Evolutionary conservation across 1,139 yeast genomes (phyloP), one percentile per base, ranked within the genome.

Genomic region (Magnusiomyces sp.): DNA sequence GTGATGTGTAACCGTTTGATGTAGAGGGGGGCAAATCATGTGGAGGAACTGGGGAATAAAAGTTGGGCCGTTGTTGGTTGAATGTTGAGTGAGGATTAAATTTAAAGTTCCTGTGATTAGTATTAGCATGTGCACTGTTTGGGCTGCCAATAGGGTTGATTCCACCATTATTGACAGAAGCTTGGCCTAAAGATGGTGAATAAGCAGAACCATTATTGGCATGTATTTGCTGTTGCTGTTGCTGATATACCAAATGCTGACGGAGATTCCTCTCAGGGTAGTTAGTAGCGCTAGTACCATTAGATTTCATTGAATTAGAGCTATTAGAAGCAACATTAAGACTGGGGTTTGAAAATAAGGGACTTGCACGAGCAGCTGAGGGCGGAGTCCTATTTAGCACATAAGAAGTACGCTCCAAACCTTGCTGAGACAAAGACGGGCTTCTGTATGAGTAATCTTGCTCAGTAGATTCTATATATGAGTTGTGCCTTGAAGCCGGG

Each of bases 201-300:
- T 13, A 39, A 10, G 16, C 14, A 23, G 16, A 4, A 20, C 16
- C 10, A 23, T 19, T 32, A 20, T 16, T 19, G 7, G 32, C 14
- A 13, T 13, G 13, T 19, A 17, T 23, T 20, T 32, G 45, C 27
- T 17, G 16, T 17, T 43, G 46, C 19, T 44, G 46, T 9, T 37
- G 40, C 32, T 41, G 55, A 29, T 48, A 46, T 3, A 50, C 56
- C 17, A 52, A 42, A 46, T 54, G 57, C 38, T 46, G 54, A 33
- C 52, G 51, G 40, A 50, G 48, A 27, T 38, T 48, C 23, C 45
- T 38, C 11, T 51, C 46, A n/a, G 38, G n/a, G 3, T 7, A 27
- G 33, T 38, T 5, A 5, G 38, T 14, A 14, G 10, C n/a, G 5
- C 29, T 10, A 17, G 46, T 32, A 42, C 19, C 29, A 13, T 33